phyloP scores from a whole-genome alignment of 352 stramenopile genomes.

The Thalassiosira hispida region DNA sequence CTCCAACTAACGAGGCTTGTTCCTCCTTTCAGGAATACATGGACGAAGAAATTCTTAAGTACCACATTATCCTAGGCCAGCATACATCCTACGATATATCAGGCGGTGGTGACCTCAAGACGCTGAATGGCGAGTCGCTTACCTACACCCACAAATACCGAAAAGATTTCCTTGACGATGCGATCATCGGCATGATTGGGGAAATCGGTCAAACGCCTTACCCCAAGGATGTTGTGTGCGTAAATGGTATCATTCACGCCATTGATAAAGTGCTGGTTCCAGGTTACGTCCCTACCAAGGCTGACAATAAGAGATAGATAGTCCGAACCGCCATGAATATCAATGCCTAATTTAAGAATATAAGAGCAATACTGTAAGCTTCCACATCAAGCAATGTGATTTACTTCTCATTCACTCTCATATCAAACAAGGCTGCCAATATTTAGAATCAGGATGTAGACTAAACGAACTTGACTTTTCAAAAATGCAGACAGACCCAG shows the following conservation, averaged over 20 bases:
- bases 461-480: too few relatives aligned
- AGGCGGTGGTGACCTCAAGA: constrained; percentile 20
- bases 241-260: constrained; percentile 29
- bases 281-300: too few relatives aligned
- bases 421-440: too few relatives aligned
- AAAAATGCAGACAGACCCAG: too few relatives aligned
- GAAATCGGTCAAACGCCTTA: constrained; percentile 25
- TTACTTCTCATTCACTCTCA: too few relatives aligned
- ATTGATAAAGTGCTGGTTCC: constrained; percentile 20
- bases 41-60: constrained; percentile 20
- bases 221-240: constrained; percentile 17
- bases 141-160: constrained; percentile 12
- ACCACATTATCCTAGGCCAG: constrained; percentile 17
- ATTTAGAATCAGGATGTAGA: too few relatives aligned
- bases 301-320: too few relatives aligned
- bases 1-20: constrained; percentile 10
- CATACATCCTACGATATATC: constrained; percentile 11
- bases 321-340: too few relatives aligned
- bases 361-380: too few relatives aligned
- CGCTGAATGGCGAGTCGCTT: constrained; percentile 14
- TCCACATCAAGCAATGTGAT: too few relatives aligned
- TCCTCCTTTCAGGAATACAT: constrained; percentile 7
- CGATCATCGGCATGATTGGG: constrained; percentile 15
- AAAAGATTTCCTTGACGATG: constrained; percentile 21
- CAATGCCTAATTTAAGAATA: too few relatives aligned